These are phyloP conservation scores for Aegilops sharonensis DNA, from an alignment of 176 grass and related monocot genomes.

Conservation along the genomic window DNA sequence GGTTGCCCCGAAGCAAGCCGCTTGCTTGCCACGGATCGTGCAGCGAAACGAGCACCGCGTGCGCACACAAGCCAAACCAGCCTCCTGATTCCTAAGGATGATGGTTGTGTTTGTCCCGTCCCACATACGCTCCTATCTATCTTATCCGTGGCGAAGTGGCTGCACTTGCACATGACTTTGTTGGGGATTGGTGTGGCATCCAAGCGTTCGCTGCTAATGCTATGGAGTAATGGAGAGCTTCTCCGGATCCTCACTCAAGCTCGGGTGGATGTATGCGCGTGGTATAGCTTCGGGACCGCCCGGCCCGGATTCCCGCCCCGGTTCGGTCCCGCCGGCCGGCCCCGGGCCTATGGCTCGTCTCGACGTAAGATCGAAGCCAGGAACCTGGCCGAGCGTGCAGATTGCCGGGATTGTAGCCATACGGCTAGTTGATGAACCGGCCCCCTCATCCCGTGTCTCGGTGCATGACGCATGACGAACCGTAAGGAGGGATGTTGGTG, in stretches of 20 bases:
- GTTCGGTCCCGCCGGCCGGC: not conserved
- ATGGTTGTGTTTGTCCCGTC: not conserved
- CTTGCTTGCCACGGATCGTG: constrained; percentile 36
- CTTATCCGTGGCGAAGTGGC: not conserved
- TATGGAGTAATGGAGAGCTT: not conserved
- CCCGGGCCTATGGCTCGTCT: not conserved
- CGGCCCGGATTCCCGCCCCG: not conserved
- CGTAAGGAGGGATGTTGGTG: not conserved
- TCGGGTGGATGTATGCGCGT: not conserved
- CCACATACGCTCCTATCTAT: not conserved
- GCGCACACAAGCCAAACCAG: not conserved
- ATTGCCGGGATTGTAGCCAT: not conserved
- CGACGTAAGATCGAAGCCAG: too few relatives aligned
- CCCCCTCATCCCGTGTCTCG: not conserved
- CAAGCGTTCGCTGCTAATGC: not conserved
- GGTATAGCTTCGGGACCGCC: not conserved
- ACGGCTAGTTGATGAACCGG: not conserved
- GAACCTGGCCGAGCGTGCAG: not conserved
- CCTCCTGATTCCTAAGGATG: not conserved
- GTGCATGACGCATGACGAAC: not conserved
- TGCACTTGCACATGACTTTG: constrained; percentile 2
- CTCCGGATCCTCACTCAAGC: constrained; percentile 33
- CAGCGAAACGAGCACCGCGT: constrained; percentile 5
- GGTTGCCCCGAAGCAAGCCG: constrained; percentile 12
- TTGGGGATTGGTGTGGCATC: not conserved